Evolutionary conservation across 768 basidiomycete species (phyloP), one percentile per base, ranked within the genome.

Genomic region (Macrolepiota albuminosa): DNA sequence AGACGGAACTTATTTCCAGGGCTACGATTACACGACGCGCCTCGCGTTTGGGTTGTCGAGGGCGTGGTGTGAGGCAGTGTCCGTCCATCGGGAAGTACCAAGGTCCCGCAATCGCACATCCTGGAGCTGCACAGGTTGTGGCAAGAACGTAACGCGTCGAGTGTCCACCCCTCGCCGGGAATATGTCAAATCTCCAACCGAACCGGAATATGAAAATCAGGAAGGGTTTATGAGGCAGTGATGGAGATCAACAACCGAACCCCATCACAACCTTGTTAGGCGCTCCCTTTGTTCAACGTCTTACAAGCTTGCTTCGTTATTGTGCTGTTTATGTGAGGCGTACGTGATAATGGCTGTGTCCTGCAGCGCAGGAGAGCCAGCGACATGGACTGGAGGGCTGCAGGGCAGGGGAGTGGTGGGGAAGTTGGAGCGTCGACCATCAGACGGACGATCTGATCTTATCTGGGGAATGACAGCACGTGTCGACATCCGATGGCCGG

Each of bases 201-300:
- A 29, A 29, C 29, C 51, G 51, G 52, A 18, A 3, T 31, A 7
- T 13, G 39, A 16, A 24, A 8, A 11, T 8, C 13, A 21, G 4
- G 10, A 5, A 13, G 39, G 4, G 39, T 33, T 6, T 4, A 24
- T 16, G 33, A 48, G 18, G 16, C 26, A n/a, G 26, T 29, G 24
- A 46, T 26, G 45, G 46, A 21, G n/a, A 50, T 26, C 34, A 34
- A 24, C 21, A 21, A 21, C 21, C 21, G 21, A 21, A 21, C 21
- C 37, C 36, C 26, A 40, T 39, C 36, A 29, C 9, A 29, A n/a
- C 53, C 53, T 54, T 42, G 39, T 54, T 40, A 11, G 39, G 39
- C 11, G 53, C 29, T 54, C 53, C 53, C 53, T 42, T 54, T 54
- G 53, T 54, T 53, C 36, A 16, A 39, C 13, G 26, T 54, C 53